Evolutionary conservation across 345 rosid species (phyloP).

Genomic region (Gossypium australe): DNA sequence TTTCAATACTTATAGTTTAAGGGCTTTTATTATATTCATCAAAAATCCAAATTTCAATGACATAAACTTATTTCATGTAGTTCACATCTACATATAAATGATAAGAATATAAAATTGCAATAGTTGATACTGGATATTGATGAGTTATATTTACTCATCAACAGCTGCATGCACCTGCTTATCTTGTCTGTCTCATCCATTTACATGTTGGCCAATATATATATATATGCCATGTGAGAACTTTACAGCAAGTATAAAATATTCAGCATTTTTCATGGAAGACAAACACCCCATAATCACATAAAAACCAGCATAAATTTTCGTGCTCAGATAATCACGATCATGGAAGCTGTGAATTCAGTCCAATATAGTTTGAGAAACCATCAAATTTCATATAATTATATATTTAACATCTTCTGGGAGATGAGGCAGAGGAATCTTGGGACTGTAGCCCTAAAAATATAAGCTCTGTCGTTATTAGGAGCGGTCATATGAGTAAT

Average conservation of each 20-base stretch:
- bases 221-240: constrained; percentile 3
- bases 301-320: neutral
- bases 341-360: constrained; percentile 9
- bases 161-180: neutral
- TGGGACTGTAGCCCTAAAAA: constrained; percentile 18
- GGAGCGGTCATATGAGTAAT: constrained; percentile 20
- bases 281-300: neutral
- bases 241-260: neutral
- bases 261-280: neutral
- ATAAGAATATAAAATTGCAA: neutral
- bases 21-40: neutral
- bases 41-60: neutral
- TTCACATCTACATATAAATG: neutral
- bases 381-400: neutral
- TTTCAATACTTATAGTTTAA: neutral
- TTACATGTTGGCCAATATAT: neutral
- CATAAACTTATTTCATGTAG: neutral
- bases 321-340: neutral
- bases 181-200: neutral
- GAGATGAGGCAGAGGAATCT: constrained; percentile 27
- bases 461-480: constrained; percentile 21
- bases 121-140: neutral
- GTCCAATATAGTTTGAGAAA: neutral
- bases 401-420: neutral
- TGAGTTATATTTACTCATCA: neutral